Conservation (phyloP, 805 yeast genomes). For the Pichia gijzeniarum region DNA sequence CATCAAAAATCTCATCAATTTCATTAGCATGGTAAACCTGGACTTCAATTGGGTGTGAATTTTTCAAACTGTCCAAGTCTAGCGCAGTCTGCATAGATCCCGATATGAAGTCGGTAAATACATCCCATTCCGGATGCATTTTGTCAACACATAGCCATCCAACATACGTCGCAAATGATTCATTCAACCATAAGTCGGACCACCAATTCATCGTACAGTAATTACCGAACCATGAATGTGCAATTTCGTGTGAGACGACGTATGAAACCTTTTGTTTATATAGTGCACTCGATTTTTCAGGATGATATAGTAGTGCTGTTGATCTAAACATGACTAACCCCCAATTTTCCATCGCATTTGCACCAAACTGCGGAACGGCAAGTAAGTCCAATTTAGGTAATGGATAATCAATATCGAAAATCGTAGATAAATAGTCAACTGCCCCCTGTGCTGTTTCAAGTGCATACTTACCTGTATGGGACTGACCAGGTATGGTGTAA, state of each 20-base stretch:
- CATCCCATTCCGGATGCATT: constrained; percentile 77
- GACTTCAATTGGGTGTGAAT: constrained; percentile 78
- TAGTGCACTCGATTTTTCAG: constrained; percentile 38
- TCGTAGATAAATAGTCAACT: constrained; percentile 42
- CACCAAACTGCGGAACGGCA: constrained; percentile 73
- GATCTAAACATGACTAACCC: constrained; percentile 68
- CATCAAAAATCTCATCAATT: constrained; percentile 76
- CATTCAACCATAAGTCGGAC: constrained; percentile 88
- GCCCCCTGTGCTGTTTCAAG: constrained; percentile 41
- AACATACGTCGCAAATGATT: constrained; percentile 87
- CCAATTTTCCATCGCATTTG: constrained; percentile 92
- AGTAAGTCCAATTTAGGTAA: constrained; percentile 75
- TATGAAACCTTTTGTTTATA: constrained; percentile 70
- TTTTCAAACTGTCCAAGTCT: constrained; percentile 48
- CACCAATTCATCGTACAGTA: constrained; percentile 91
- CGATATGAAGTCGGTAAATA: constrained; percentile 51
- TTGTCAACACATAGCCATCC: constrained; percentile 64
- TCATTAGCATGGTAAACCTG: constrained; percentile 74
- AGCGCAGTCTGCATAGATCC: constrained; percentile 46
- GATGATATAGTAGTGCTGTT: constrained; percentile 48
- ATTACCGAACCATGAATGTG: constrained; percentile 91
- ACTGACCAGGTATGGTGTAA: constrained; percentile 46
- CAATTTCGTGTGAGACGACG: constrained; percentile 80
- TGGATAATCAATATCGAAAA: constrained; percentile 58
- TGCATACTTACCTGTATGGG: constrained; percentile 43